Evolutionary conservation across 148 eudicot species (phyloP).

Genomic region (Arctostaphylos glauca): DNA sequence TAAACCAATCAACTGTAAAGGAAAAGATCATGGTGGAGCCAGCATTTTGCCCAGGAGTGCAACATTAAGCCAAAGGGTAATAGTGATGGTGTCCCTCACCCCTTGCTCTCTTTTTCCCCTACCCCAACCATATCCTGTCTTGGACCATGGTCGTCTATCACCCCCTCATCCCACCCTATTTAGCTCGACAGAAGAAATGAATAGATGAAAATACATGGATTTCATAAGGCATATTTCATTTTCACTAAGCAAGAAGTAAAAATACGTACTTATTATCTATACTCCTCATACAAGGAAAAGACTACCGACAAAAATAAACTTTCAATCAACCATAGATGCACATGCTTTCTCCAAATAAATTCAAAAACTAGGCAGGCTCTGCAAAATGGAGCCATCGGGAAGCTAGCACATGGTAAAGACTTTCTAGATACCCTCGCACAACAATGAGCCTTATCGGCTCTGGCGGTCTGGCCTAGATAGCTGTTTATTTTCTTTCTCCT

Average conservation of each 20-base stretch:
- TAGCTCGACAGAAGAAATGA: neutral
- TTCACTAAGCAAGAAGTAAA: slow-evolving; percentile 1
- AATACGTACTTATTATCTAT: neutral
- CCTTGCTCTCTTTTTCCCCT: too few species aligned
- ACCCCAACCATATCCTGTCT: neutral
- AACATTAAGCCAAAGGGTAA: neutral
- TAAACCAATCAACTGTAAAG: neutral
- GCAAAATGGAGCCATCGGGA: neutral
- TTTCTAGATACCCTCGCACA: neutral
- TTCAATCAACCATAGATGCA: neutral
- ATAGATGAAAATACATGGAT: neutral
- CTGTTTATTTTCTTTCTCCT: neutral
- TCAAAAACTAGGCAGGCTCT: neutral
- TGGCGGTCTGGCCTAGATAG: neutral
- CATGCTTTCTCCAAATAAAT: neutral
- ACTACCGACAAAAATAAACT: neutral
- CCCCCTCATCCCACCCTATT: neutral
- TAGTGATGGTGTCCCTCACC: neutral
- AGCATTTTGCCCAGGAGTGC: neutral
- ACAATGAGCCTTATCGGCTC: neutral
- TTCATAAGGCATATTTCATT: neutral
- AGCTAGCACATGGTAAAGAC: neutral
- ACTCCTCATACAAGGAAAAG: neutral
- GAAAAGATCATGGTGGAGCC: neutral
- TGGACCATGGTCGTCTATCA: neutral